A percentile compares a stretch with the other conserved stretches of the same genome.
phyloP scores from a whole-genome alignment of 78 protist genomes.

The Mastigamoeba balamuthi region DNA sequence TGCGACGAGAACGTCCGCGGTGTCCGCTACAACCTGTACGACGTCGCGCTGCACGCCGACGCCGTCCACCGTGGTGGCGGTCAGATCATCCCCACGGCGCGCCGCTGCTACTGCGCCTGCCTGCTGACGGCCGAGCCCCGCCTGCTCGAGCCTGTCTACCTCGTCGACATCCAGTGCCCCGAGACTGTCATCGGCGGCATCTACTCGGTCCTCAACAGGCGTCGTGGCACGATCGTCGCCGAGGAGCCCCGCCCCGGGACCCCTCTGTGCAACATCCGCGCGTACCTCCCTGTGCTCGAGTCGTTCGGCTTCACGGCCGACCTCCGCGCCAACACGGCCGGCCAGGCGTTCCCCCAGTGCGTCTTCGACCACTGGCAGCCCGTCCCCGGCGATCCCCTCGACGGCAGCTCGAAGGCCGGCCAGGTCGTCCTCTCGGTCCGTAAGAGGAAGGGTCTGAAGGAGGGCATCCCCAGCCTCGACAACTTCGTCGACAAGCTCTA shows the following conservation, averaged over 20 bases:
- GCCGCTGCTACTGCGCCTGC: slow-evolving; percentile 80
- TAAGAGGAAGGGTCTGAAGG: slow-evolving; percentile 92
- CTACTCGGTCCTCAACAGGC: slow-evolving; percentile 76
- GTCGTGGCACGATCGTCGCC: slow-evolving; percentile 86
- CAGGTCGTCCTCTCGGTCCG: slow-evolving; percentile 59
- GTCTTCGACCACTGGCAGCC: slow-evolving; percentile 94
- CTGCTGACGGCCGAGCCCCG: slow-evolving; percentile 73
- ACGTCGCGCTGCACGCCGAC: slow-evolving; percentile 96
- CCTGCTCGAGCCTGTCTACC: slow-evolving; percentile 92
- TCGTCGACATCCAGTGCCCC: slow-evolving; percentile 84
- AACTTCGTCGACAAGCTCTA: slow-evolving; percentile 69
- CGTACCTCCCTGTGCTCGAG: slow-evolving; percentile 95
- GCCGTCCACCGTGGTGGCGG: slow-evolving; percentile 98
- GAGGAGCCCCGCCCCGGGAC: slow-evolving; percentile 84
- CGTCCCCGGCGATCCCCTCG: slow-evolving; percentile 66
- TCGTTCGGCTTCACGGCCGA: slow-evolving; percentile 98
- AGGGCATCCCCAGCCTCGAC: slow-evolving; percentile 55
- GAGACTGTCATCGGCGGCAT: slow-evolving; percentile 83
- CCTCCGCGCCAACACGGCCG: slow-evolving; percentile 93
- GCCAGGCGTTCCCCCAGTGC: slow-evolving; percentile 99
- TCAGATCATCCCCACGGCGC: slow-evolving; percentile 87
- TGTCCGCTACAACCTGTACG: slow-evolving; percentile 77
- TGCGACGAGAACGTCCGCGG: slow-evolving; percentile 97
- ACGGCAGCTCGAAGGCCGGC: slow-evolving; percentile 19
- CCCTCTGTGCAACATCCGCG: slow-evolving; percentile 79